Percentiles rank a stretch among this genome's conserved stretches.
Evolutionary conservation across 2,329 filamentous ascomycete genomes (phyloP).

Genomic region (Cladorrhinum sp.): DNA sequence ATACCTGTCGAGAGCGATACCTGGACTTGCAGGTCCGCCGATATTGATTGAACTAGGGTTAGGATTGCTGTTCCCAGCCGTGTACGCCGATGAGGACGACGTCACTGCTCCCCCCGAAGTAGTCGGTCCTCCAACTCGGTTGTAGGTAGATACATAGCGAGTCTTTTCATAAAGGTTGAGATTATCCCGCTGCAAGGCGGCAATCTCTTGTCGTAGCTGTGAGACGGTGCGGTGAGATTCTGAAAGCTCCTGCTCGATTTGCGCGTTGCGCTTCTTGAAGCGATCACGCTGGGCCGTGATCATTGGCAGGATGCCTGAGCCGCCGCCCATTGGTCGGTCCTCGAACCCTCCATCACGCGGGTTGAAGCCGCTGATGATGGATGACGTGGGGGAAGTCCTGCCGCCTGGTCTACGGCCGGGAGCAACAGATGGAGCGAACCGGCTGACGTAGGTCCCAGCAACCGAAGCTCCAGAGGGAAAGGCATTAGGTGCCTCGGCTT

Average conservation of each 20-base stretch:
- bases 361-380: slow-evolving; percentile 97
- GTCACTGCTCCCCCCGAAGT: slow-evolving; percentile 37
- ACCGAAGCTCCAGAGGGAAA: slow-evolving; percentile 91
- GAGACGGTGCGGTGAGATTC: slow-evolving; percentile 80
- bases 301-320: slow-evolving; percentile 93
- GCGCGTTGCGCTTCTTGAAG: slow-evolving; percentile 92
- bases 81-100: slow-evolving; percentile 62
- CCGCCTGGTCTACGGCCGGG: slow-evolving; percentile 61
- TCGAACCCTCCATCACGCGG: slow-evolving; percentile 47
- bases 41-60: slow-evolving; percentile 63
- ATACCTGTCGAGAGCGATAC: slow-evolving; percentile 77
- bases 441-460: slow-evolving; percentile 83
- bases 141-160: slow-evolving; percentile 92
- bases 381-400: slow-evolving; percentile 84
- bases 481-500: slow-evolving; percentile 77
- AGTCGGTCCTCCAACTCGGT: slow-evolving; percentile 58
- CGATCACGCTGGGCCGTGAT: slow-evolving; percentile 95
- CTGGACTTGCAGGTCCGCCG: slow-evolving; percentile 58
- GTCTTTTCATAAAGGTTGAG: slow-evolving; percentile 96
- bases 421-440: slow-evolving; percentile 64
- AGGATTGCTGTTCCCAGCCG: slow-evolving; percentile 69
- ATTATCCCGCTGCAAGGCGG: slow-evolving; percentile 93
- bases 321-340: slow-evolving; percentile 66
- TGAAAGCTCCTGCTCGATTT: slow-evolving; percentile 86
- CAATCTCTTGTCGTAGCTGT: slow-evolving; percentile 83